phyloP scores from a whole-genome alignment of 2,329 filamentous ascomycete genomes.

The Ophiostoma ulmi region DNA sequence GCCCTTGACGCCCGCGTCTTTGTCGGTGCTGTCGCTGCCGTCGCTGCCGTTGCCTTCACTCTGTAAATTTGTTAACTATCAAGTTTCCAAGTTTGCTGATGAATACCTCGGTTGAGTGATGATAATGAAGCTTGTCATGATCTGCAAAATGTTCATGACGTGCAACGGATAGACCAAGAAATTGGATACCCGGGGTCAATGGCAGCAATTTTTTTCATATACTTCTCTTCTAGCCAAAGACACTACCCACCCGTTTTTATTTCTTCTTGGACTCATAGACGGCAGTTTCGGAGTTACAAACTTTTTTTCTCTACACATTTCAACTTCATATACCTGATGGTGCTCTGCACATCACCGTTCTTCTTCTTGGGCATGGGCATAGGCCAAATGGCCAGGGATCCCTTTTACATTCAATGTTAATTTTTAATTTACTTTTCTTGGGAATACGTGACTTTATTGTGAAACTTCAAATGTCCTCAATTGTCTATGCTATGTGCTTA shows the following conservation, averaged over 20 bases:
- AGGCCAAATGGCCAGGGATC: slow-evolving; percentile 15
- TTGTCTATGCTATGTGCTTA: not conserved
- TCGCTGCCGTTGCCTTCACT: slow-evolving; percentile 26
- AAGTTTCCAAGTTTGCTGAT: not conserved
- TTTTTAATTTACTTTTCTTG: slow-evolving; percentile 15
- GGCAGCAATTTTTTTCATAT: not conserved
- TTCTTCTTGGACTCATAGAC: slow-evolving; percentile 20
- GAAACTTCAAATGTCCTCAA: not conserved
- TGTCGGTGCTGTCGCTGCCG: slow-evolving; percentile 26
- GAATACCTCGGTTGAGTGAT: slow-evolving; percentile 11
- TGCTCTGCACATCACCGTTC: slow-evolving; percentile 15
- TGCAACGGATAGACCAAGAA: slow-evolving; percentile 5
- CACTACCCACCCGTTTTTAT: slow-evolving; percentile 7
- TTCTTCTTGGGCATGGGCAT: slow-evolving; percentile 9
- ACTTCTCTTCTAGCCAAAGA: slow-evolving; percentile 13
- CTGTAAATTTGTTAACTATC: slow-evolving; percentile 22
- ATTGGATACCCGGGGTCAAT: slow-evolving; percentile 16
- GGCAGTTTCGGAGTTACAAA: slow-evolving; percentile 22
- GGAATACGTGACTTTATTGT: not conserved
- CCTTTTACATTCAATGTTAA: slow-evolving; percentile 20
- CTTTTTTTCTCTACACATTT: not conserved
- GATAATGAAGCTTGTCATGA: slow-evolving; percentile 14
- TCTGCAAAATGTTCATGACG: not conserved
- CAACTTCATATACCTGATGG: slow-evolving; percentile 12
- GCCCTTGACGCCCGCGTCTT: slow-evolving; percentile 22